Percentiles rank a stretch among this genome's conserved stretches.
Evolutionary conservation across 768 basidiomycete genomes (phyloP).

Genomic region (Russula dissimulans): DNA sequence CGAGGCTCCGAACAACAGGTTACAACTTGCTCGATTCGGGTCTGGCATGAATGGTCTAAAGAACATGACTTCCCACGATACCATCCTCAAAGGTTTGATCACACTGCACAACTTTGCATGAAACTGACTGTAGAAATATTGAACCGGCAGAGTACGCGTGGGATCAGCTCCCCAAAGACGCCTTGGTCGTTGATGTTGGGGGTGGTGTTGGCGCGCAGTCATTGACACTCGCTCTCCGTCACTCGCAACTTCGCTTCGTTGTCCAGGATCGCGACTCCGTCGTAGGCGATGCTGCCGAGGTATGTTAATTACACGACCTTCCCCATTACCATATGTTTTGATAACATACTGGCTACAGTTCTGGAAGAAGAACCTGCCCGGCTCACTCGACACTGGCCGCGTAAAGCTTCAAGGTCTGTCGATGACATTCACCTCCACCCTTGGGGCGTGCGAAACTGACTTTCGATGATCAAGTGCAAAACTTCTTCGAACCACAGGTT

Average conservation of each 20-base stretch:
- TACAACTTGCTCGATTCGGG: slow-evolving; percentile 3
- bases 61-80: neutral
- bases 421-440: neutral
- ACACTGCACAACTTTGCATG: neutral
- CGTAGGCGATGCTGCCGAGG: neutral
- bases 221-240: neutral
- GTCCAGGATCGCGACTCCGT: slow-evolving; percentile 4
- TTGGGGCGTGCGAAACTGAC: neutral
- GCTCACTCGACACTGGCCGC: neutral
- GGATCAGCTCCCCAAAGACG: neutral
- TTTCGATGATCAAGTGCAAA: neutral
- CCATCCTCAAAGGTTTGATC: neutral
- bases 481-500: slow-evolving; percentile 1
- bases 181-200: slow-evolving; percentile 9
- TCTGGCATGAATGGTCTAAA: neutral
- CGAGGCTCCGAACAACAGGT: neutral
- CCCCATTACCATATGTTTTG: neutral
- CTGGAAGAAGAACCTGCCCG: slow-evolving; percentile 1
- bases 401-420: neutral
- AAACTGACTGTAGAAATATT: neutral
- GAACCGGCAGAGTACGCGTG: neutral
- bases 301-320: neutral
- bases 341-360: neutral
- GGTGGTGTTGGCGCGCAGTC: slow-evolving; percentile 5
- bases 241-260: slow-evolving; percentile 4